Evolutionary conservation across 495 filamentous ascomycete genomes (phyloP), one percentile per base, ranked within the genome.

Genomic region (Articulospora tetracladia): DNA sequence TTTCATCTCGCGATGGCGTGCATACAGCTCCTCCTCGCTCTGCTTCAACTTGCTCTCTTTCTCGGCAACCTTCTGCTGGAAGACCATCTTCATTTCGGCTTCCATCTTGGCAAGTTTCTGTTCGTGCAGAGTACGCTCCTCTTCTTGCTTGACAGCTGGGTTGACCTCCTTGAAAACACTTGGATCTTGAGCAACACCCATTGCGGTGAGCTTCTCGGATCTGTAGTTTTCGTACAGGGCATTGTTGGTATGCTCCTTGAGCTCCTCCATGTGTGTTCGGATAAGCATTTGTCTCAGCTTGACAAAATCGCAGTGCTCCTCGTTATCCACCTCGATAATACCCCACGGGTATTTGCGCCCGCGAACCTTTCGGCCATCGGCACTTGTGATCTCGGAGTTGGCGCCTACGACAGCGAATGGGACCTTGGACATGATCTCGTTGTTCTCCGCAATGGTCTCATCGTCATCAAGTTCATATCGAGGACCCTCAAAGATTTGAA

Each of bases 91-190:
- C 94, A 98, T 98, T 75, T 98, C 94, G 69, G 90, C 83, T 75
- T 98, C 94, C 94, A 98, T 98, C 91, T 98, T 98, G 67, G 91
- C 88, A 64, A 98, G 89, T 81, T 98, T 98, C 83, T 98, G 95
- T 77, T 98, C 94, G 83, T 98, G 94, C 55, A 98, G 83, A 55
- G 86, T 83, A 68, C 94, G 92, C 82, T 98, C 94, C 80, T 98
- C 94, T 74, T 98, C 94, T 76, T 98, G 95, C 88, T 98, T 98
- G 74, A 98, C 95, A 51, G 95, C 94, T 28, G 94, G 94, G 83
- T 98, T 98, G 82, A 98, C 93, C 84, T 98, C 94, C 83, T 98
- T 98, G 90, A 98, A 98, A 67, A 98, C 94, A 73, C 88, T 95
- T 53, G 92, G 93, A 75, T 98, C 94, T 76, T 98, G 94, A 59